Evolutionary conservation across 352 stramenopile species (phyloP), one percentile per base, ranked within the genome.

Genomic region (Globisporangium barbulae): DNA sequence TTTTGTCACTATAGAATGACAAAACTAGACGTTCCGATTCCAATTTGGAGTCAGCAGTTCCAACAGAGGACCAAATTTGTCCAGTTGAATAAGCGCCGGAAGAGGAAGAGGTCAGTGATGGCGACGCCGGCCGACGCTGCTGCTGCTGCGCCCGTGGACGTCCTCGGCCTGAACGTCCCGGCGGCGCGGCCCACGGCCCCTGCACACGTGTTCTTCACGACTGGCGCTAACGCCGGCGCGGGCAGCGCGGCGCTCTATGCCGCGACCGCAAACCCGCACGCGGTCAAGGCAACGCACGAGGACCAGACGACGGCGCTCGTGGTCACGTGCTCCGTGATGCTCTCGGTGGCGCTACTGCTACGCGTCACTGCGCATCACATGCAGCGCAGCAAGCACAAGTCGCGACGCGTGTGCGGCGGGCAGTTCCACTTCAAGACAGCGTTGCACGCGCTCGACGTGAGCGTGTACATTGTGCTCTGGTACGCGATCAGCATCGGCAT

Each of bases 401-500:
- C 30, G 64, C 5, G 37, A 28, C 33, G 30, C 17, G 53, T 53
- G 61, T 62, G 19, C 22, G 73, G 13, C 72, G 50, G n/a, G 9
- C 70, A 53, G 44, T 57, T 60, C 53, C 77, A 33, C 53, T 65
- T 62, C 67, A 74, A 64, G 65, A 59, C 45, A 33, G 9, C 67
- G 49, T 63, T 85, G 25, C 76, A 90, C 54, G 76, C 81, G 25
- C 67, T 93, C 25, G 84, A 91, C 61, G 79, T 93, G 33, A 87
- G 76, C 60, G 72, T 89, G 0, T 89, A 81, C 55, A 73, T 93
- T 33, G 76, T 93, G 53, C 74, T 89, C 22, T 93, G 84, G 84
- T 93, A 91, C 62, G 80, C 72, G n/a, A 85, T 93, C 53, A 91
- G 82, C 61, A 93, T 93, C 67, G 80, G 79, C 61, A 91, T 93